A percentile compares a stretch with the other conserved stretches of the same genome.
These are phyloP conservation scores for Didymella pinodella DNA, from an alignment of 2,329 filamentous ascomycete species.

Conservation along the genomic window DNA sequence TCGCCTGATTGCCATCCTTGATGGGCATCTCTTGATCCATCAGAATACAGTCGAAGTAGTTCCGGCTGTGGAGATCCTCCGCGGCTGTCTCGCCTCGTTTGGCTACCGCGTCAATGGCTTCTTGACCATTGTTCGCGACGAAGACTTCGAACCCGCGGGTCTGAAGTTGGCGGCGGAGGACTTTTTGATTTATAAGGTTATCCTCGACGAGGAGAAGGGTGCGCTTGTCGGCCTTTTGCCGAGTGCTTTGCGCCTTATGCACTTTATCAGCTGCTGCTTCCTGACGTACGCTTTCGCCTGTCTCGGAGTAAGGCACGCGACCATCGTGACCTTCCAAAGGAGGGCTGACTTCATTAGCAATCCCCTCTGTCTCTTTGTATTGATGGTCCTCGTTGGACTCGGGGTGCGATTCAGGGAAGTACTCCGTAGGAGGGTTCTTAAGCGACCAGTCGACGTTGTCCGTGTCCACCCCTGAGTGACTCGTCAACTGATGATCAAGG, in stretches of 20 bases:
- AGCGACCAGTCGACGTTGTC: constrained; percentile 33
- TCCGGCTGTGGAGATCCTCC: constrained; percentile 26
- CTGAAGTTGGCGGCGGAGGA: constrained; percentile 58
- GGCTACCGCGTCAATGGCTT: constrained; percentile 54
- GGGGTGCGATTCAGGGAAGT: constrained; percentile 40
- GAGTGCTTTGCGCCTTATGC: constrained; percentile 32
- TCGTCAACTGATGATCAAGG: constrained; percentile 26
- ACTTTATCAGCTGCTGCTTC: constrained; percentile 24
- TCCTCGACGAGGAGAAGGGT: constrained; percentile 58
- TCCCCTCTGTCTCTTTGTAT: constrained; percentile 33
- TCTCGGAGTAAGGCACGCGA: constrained; percentile 22
- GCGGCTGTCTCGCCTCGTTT: constrained; percentile 32
- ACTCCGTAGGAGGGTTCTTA: constrained; percentile 45
- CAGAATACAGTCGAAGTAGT: constrained; percentile 53
- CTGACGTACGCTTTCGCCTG: constrained; percentile 41
- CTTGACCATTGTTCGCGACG: constrained; percentile 55
- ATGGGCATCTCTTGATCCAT: constrained; percentile 58
- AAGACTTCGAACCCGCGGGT: constrained; percentile 53
- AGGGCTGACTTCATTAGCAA: constrained; percentile 26
- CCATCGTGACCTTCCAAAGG: constrained; percentile 7
- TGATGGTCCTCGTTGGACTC: constrained; percentile 29
- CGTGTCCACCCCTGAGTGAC: constrained; percentile 29
- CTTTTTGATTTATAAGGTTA: constrained; percentile 59
- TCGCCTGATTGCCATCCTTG: constrained; percentile 54
- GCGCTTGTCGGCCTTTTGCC: constrained; percentile 26